Conservation (phyloP, 768 basidiomycete genomes). For the Pleurotus djamor region DNA sequence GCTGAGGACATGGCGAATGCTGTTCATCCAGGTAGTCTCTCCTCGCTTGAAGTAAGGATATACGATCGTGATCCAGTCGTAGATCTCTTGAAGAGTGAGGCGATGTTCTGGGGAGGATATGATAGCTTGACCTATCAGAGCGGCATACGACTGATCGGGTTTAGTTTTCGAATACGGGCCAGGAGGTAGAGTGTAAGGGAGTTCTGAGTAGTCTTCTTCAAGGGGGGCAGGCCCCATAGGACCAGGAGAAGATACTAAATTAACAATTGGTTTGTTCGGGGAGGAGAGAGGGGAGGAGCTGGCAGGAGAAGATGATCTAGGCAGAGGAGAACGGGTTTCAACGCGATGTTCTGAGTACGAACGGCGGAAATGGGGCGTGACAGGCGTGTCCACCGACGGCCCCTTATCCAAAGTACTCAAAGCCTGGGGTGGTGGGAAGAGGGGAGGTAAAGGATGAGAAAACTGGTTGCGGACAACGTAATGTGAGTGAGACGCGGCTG, state of each 20-base stretch:
- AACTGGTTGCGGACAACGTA: constrained; percentile 4
- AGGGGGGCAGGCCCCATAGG: constrained; percentile 66
- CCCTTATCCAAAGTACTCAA: background rate
- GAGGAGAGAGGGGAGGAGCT: constrained; percentile 63
- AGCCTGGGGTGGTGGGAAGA: background rate
- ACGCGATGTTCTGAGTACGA: constrained; percentile 17
- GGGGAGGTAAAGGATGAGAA: background rate
- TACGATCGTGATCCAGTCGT: constrained; percentile 91
- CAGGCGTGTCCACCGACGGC: constrained; percentile 33
- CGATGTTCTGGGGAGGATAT: constrained; percentile 80
- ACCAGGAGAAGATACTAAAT: constrained; percentile 83
- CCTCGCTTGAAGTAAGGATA: constrained; percentile 93
- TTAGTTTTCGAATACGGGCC: constrained; percentile 81
- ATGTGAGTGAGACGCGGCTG: background rate
- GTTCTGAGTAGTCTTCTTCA: constrained; percentile 62
- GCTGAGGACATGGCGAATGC: constrained; percentile 94
- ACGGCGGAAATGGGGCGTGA: constrained; percentile 49
- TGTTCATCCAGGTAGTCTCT: constrained; percentile 97
- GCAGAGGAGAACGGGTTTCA: constrained; percentile 37
- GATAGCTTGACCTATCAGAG: constrained; percentile 93
- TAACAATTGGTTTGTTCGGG: constrained; percentile 57
- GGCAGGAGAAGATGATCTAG: constrained; percentile 57
- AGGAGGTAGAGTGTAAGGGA: constrained; percentile 78
- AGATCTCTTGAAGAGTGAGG: constrained; percentile 93
- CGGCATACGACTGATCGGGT: constrained; percentile 90